Evolutionary conservation across 257 asterid genomes (phyloP).

Genomic region (Solanum clarkiae): DNA sequence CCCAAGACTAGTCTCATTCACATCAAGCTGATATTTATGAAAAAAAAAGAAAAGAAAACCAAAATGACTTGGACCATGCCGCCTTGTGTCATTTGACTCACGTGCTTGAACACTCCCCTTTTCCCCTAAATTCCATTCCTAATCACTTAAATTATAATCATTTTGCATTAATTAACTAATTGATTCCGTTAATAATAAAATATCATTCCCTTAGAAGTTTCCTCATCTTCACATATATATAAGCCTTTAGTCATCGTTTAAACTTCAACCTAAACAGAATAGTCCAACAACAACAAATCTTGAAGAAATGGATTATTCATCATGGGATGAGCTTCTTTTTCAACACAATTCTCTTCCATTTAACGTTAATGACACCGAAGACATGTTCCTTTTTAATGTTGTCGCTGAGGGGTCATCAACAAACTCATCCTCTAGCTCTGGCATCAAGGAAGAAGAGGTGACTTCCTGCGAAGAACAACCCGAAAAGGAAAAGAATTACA

Average conservation of each 20-base stretch:
- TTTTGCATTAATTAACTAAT: not conserved
- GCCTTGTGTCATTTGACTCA: conserved; percentile 53
- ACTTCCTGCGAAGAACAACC: conserved; percentile 3
- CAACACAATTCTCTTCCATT: conserved; percentile 42
- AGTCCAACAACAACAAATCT: not conserved
- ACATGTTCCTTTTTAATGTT: conserved; percentile 47
- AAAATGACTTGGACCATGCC: conserved; percentile 22
- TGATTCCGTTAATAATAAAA: no score
- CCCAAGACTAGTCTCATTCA: not conserved
- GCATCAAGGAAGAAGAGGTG: conserved; percentile 42
- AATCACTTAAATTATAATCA: not conserved
- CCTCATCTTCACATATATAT: not conserved
- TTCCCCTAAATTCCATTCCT: not conserved
- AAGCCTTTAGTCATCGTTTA: not conserved
- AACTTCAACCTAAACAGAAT: not conserved
- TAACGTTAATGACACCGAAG: conserved; percentile 52
- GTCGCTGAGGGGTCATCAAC: conserved; percentile 21
- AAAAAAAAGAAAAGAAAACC: not conserved
- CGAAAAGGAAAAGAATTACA: conserved; percentile 21
- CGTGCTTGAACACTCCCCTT: conserved; percentile 20
- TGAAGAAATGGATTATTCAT: conserved; percentile 4
- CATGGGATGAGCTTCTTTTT: conserved; percentile 13
- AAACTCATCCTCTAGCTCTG: conserved; percentile 1
- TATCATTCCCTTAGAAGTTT: not conserved
- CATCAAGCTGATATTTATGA: not conserved